Evolutionary conservation across 306 rosid genomes (phyloP).

Genomic region (Rosa multiflora): DNA sequence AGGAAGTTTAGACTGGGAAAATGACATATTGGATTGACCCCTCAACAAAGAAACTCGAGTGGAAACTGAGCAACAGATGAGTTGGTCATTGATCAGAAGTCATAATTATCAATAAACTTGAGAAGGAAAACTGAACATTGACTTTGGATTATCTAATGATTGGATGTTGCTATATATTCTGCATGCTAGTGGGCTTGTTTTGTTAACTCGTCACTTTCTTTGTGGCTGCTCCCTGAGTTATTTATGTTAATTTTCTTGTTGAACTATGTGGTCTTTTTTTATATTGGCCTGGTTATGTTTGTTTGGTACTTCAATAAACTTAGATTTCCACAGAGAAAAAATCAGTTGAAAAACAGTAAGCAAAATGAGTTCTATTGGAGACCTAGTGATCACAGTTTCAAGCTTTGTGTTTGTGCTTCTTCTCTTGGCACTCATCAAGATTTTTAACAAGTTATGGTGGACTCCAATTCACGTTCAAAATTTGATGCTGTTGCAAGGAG

Average conservation of each 20-base stretch:
- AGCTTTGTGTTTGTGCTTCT: constrained; percentile 1
- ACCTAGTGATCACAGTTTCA: neutral
- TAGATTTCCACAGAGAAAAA: neutral
- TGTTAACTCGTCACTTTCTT: too few relatives aligned
- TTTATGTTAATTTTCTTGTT: neutral
- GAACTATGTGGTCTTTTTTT: neutral
- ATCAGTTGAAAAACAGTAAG: neutral
- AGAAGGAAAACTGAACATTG: too few relatives aligned
- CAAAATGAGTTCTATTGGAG: neutral
- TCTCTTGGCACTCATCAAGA: neutral
- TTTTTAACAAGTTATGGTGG: constrained; percentile 32
- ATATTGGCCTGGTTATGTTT: too few relatives aligned
- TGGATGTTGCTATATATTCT: too few relatives aligned
- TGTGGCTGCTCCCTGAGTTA: too few relatives aligned
- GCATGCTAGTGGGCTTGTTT: too few relatives aligned
- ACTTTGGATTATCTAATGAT: too few relatives aligned
- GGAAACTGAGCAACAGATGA: too few relatives aligned
- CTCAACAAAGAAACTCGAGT: too few relatives aligned
- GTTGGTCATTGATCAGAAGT: too few relatives aligned
- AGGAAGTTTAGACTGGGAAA: constrained; percentile 15
- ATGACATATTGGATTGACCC: too few relatives aligned
- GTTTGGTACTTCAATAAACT: neutral
- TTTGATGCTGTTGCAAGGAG: constrained; percentile 16
- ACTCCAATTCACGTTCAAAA: constrained; percentile 17
- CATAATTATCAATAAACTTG: too few relatives aligned